These are phyloP conservation scores for Circinella umbellata DNA, from an alignment of 371 early-diverging fungal genomes.

Conservation along the genomic window DNA sequence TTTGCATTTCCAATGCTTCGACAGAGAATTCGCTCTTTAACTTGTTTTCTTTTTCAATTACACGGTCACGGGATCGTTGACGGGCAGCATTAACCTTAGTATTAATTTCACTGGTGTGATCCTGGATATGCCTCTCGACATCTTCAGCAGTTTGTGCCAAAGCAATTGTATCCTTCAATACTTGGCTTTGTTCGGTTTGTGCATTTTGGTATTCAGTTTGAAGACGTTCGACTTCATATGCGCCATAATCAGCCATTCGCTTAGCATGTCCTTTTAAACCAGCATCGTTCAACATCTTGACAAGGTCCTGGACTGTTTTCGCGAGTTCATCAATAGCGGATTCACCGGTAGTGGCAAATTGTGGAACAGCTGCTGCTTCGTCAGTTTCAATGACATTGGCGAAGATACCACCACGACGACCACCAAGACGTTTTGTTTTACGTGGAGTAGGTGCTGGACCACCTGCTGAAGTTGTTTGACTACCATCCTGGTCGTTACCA, in stretches of 20 bases:
- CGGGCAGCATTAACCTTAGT: conserved; percentile 19
- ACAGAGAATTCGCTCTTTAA: conserved; percentile 41
- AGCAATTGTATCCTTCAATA: conserved; percentile 15
- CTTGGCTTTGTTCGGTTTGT: conserved; percentile 28
- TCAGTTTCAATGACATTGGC: conserved; percentile 36
- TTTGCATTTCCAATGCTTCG: conserved; percentile 35
- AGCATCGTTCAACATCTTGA: conserved; percentile 41
- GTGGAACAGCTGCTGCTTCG: conserved; percentile 28
- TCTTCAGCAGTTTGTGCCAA: conserved; percentile 14
- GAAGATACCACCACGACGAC: conserved; percentile 28
- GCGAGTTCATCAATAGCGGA: conserved; percentile 33
- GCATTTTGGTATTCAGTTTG: conserved; percentile 29
- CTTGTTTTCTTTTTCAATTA: conserved; percentile 44
- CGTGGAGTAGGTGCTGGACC: conserved; percentile 10
- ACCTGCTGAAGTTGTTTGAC: conserved; percentile 15
- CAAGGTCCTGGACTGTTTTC: conserved; percentile 36
- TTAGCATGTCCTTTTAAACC: conserved; percentile 50
- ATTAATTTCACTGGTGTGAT: conserved; percentile 27
- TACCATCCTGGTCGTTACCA: conserved; percentile 34
- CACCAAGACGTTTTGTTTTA: not conserved
- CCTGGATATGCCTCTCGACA: conserved; percentile 23
- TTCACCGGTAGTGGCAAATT: conserved; percentile 23
- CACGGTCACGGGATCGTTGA: conserved; percentile 25
- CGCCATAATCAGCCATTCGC: conserved; percentile 41
- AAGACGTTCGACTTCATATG: conserved; percentile 35